These are phyloP conservation scores for Balamuthia mandrillaris DNA, from an alignment of 208 protist species.

Conservation along the genomic window DNA sequence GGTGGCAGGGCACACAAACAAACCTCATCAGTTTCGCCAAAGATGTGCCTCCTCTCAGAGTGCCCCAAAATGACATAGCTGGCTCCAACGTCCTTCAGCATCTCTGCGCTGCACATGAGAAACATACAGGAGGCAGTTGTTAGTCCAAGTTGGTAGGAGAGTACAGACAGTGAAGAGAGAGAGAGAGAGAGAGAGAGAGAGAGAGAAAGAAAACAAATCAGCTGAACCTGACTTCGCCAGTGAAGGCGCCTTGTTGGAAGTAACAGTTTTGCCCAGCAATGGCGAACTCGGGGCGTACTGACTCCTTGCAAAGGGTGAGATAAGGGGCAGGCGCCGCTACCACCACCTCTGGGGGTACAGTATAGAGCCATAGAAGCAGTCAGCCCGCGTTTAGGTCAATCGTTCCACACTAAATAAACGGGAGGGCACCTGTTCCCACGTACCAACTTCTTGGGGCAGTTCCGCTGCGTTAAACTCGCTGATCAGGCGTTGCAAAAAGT, in stretches of 20 bases:
- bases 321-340: conserved; percentile 47
- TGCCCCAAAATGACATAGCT: conserved; percentile 94
- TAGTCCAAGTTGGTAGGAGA: no score
- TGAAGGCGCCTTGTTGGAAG: conserved; percentile 52
- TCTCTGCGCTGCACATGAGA: conserved; percentile 54
- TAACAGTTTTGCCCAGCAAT: conserved; percentile 53
- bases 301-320: neutral
- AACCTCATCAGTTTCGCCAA: conserved; percentile 83
- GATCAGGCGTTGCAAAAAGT: neutral
- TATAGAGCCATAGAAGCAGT: neutral
- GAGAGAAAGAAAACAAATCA: neutral
- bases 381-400: neutral
- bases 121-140: no score
- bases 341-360: conserved; percentile 46
- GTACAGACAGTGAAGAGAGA: neutral
- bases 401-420: neutral
- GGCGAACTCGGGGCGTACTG: conserved; percentile 24
- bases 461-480: neutral
- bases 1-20: neutral
- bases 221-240: conserved; percentile 48
- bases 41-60: conserved; percentile 92
- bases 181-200: neutral
- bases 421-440: neutral
- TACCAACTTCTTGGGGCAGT: neutral
- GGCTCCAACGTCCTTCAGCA: conserved; percentile 88